Evolutionary conservation across 2,329 filamentous ascomycete genomes (phyloP).

Genomic region (Venturia carpophila): DNA sequence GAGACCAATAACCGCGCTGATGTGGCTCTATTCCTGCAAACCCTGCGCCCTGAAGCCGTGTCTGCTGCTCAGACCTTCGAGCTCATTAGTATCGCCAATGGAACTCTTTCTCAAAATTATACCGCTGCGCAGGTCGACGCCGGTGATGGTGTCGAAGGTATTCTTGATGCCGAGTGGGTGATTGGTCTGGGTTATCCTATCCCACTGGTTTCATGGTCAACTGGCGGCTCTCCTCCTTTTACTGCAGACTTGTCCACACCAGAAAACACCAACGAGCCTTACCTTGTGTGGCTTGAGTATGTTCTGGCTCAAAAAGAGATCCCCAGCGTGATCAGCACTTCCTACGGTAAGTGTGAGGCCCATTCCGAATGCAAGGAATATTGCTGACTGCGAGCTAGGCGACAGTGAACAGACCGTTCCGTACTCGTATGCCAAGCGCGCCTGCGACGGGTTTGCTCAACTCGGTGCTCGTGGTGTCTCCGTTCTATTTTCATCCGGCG

Average conservation of each 20-base stretch:
- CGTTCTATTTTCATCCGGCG: constrained; percentile 34
- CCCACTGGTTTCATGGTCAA: constrained; percentile 16
- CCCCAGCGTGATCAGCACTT: constrained; percentile 33
- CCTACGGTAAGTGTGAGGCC: constrained; percentile 24
- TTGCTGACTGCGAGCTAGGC: constrained; percentile 17
- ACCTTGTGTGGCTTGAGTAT: constrained; percentile 33
- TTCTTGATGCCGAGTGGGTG: constrained; percentile 17
- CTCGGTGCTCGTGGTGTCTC: constrained; percentile 35
- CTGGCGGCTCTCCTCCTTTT: constrained; percentile 12
- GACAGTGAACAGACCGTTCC: constrained; percentile 36
- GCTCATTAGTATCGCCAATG: constrained; percentile 18
- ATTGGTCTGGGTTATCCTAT: constrained; percentile 17
- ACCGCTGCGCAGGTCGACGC: background rate
- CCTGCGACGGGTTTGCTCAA: constrained; percentile 35
- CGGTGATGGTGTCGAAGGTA: constrained; percentile 10
- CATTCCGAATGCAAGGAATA: background rate
- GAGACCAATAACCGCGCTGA: constrained; percentile 14
- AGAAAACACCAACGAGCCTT: constrained; percentile 43
- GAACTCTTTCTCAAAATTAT: constrained; percentile 6
- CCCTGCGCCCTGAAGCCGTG: constrained; percentile 18
- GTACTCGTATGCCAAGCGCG: constrained; percentile 31
- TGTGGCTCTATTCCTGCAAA: background rate
- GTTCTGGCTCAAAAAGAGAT: constrained; percentile 30
- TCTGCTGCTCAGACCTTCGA: constrained; percentile 11
- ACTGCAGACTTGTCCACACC: background rate